Evolutionary conservation across 2,329 filamentous ascomycete species (phyloP).

Genomic region (Fusarium praegraminearum): DNA sequence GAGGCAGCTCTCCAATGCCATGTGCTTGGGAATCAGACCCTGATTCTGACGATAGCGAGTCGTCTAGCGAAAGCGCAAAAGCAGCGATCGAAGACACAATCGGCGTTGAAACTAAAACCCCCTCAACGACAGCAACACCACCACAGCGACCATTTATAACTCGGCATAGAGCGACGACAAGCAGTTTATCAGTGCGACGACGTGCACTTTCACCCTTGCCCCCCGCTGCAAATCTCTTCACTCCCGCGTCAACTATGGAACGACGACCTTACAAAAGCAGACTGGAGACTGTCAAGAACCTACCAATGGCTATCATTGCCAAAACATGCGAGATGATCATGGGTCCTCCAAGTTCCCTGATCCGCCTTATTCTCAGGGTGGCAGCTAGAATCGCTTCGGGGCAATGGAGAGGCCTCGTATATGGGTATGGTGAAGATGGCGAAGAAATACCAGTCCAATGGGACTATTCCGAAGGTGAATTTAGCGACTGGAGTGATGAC

Average conservation of each 20-base stretch:
- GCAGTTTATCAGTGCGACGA: slow-evolving; percentile 45
- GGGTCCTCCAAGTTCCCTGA: slow-evolving; percentile 82
- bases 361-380: slow-evolving; percentile 83
- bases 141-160: slow-evolving; percentile 31
- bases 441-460: slow-evolving; percentile 69
- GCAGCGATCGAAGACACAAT: slow-evolving; percentile 35
- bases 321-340: slow-evolving; percentile 83
- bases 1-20: slow-evolving; percentile 27
- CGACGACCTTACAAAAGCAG: slow-evolving; percentile 40
- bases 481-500: slow-evolving; percentile 68
- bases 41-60: slow-evolving; percentile 39
- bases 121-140: slow-evolving; percentile 4
- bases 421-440: slow-evolving; percentile 65
- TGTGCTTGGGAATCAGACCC: slow-evolving; percentile 45
- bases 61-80: slow-evolving; percentile 47
- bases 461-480: slow-evolving; percentile 70
- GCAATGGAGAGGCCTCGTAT: slow-evolving; percentile 71
- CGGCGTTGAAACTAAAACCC: not conserved
- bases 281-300: slow-evolving; percentile 42
- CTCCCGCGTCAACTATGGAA: slow-evolving; percentile 57
- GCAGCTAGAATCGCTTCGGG: slow-evolving; percentile 78
- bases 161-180: slow-evolving; percentile 45
- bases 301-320: slow-evolving; percentile 71
- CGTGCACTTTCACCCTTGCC: slow-evolving; percentile 76
- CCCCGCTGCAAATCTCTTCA: slow-evolving; percentile 73